Evolutionary conservation across 2,329 filamentous ascomycete genomes (phyloP).

Genomic region (Fusarium napiforme): DNA sequence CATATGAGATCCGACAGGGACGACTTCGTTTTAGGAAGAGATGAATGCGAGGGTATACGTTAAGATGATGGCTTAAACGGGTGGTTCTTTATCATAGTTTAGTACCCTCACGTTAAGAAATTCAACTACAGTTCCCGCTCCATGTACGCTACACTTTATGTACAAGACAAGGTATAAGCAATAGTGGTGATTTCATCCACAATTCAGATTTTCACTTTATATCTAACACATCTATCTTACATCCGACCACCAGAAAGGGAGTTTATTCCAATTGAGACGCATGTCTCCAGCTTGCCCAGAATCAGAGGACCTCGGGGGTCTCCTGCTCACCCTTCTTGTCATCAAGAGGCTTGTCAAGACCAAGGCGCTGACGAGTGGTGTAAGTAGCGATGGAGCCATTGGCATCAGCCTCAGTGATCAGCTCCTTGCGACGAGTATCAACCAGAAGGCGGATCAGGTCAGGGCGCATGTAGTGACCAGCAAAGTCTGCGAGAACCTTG

Average conservation of each 20-base stretch:
- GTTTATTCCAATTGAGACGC: too few relatives aligned
- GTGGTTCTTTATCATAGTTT: too few relatives aligned
- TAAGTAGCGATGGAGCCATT: constrained; percentile 18
- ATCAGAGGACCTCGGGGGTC: background rate
- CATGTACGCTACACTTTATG: too few relatives aligned
- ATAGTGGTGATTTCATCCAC: rapidly evolving
- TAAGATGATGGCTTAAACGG: too few relatives aligned
- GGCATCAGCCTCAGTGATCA: constrained; percentile 31
- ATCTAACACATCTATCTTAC: background rate
- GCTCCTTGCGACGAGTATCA: constrained; percentile 41
- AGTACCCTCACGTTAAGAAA: too few relatives aligned
- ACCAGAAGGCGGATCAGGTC: constrained; percentile 53
- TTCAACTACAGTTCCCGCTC: too few relatives aligned
- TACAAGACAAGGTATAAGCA: rapidly evolving
- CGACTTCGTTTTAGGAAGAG: too few relatives aligned
- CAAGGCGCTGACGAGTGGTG: constrained; percentile 29
- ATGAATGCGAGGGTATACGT: too few relatives aligned
- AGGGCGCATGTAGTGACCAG: constrained; percentile 52
- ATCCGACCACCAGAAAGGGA: background rate
- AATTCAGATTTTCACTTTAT: background rate
- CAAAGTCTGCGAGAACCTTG: constrained; percentile 50
- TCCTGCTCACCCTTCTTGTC: constrained; percentile 28
- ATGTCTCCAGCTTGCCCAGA: background rate
- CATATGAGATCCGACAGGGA: too few relatives aligned
- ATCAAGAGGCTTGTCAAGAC: constrained; percentile 34